Evolutionary conservation across 192 early-diverging fungal genomes (phyloP).

Genomic region (Dissophora globulifera): DNA sequence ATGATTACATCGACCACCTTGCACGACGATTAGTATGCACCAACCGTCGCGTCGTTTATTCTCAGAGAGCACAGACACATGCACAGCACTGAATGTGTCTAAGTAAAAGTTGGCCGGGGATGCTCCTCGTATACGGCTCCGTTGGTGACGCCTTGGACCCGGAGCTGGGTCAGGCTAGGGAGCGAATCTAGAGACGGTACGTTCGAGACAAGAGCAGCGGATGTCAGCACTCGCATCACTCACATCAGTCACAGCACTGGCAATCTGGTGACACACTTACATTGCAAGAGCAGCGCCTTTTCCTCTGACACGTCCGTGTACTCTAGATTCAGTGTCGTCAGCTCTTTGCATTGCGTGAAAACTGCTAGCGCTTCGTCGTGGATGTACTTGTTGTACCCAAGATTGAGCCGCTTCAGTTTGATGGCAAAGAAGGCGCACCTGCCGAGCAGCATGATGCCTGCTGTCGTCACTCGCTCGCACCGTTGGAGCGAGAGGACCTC

Average conservation of each 20-base stretch:
- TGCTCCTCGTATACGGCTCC: slow-evolving; percentile 33
- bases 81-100: too few relatives aligned
- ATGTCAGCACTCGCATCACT: not conserved
- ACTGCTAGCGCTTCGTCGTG: slow-evolving; percentile 41
- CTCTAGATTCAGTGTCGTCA: slow-evolving; percentile 54
- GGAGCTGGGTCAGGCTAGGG: slow-evolving; percentile 25
- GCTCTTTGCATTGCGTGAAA: slow-evolving; percentile 22
- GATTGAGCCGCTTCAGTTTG: slow-evolving; percentile 37
- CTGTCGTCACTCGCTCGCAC: slow-evolving; percentile 29
- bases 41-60: too few relatives aligned
- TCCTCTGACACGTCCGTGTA: slow-evolving; percentile 48
- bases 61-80: too few relatives aligned
- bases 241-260: not conserved
- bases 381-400: slow-evolving; percentile 33
- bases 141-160: slow-evolving; percentile 37
- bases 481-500: slow-evolving; percentile 27
- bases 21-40: too few relatives aligned
- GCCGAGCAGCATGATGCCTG: slow-evolving; percentile 13
- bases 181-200: too few relatives aligned
- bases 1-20: too few relatives aligned
- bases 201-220: too few relatives aligned
- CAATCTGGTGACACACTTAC: slow-evolving; percentile 6
- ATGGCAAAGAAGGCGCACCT: slow-evolving; percentile 35
- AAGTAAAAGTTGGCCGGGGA: slow-evolving; percentile 12
- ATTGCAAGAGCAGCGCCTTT: slow-evolving; percentile 15